A percentile compares a stretch with the other conserved stretches of the same genome.
Evolutionary conservation across 2,329 filamentous ascomycete species (phyloP).

Genomic region (Scytalidium lignicola): DNA sequence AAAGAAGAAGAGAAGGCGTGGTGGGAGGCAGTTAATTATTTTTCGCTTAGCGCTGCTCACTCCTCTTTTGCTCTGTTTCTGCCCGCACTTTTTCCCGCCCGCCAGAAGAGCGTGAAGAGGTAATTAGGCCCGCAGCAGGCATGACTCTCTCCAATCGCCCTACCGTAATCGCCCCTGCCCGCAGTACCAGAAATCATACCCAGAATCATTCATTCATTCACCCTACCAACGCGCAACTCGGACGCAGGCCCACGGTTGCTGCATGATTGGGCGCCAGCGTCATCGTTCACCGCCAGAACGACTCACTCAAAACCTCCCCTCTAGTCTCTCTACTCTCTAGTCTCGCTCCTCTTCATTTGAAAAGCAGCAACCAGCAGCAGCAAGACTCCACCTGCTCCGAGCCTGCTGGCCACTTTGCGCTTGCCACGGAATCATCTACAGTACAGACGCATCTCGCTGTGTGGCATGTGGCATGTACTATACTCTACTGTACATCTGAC

Average conservation of each 20-base stretch:
- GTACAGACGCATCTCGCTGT: neutral
- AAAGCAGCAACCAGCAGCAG: too few species aligned
- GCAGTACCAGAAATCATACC: too few species aligned
- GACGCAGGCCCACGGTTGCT: neutral
- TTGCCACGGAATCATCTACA: neutral
- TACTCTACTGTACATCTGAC: neutral
- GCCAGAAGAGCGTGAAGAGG: too few species aligned
- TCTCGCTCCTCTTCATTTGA: too few species aligned
- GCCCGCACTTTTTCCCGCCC: too few species aligned
- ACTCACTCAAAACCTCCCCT: neutral
- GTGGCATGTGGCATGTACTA: too few species aligned
- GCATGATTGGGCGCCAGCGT: neutral
- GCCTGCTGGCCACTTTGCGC: neutral
- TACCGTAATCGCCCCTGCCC: neutral
- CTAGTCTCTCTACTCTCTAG: too few species aligned
- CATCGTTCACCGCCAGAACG: neutral
- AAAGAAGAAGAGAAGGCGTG: slow-evolving; percentile 18
- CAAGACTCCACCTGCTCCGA: neutral
- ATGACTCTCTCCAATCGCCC: neutral
- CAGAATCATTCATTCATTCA: too few species aligned
- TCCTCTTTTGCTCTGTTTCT: too few species aligned
- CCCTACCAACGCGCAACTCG: neutral
- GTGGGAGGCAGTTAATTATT: neutral
- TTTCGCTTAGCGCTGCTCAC: neutral
- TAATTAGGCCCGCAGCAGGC: neutral